Evolutionary conservation across 1,284 basidiomycete species (phyloP), one percentile per base, ranked within the genome.

Genomic region (Cerrena zonata): DNA sequence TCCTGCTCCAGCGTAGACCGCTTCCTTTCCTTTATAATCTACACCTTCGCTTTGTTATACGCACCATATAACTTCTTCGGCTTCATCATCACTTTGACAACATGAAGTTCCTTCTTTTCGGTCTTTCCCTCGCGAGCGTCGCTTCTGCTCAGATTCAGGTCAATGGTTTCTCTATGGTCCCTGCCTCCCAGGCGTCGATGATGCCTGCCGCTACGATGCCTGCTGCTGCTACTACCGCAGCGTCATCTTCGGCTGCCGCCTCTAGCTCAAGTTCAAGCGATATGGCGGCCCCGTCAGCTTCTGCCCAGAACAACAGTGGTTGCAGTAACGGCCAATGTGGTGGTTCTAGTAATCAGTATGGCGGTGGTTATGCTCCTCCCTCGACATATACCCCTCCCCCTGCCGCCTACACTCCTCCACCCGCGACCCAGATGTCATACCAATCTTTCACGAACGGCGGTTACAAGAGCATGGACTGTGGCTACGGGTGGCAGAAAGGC

Each of bases 1-100:
- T 47, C 56, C 44, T 37, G 30, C 51, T 64, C 67, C 71, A 82
- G 83, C 83, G 83, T 86, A 79, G 82, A 86, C 71, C 83, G 83
- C 83, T 82, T 65, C 56, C 64, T 67, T 69, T 68, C 61, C 45
- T 70, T 69, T 66, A 68, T 64, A 64, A n/a, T 65, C 68, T 59
- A 63, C 56, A 62, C 61, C 65, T 66, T 67, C 62, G 58, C 65
- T 65, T 71, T 51, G 61, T 61, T 47, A 62, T 57, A 60, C 60
- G 55, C 57, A 56, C 53, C 54, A 57, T 57, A 56, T 51, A 52
- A 52, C 53, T 52, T 47, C 45, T 46, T 57, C 34, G 58, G 58
- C 49, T 52, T 56, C 53, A 58, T 58, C 22, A 23, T 43, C 21
- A 21, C 41, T 36, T 24, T 19, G 48, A 37, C 55, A 76, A 71